Conservation (phyloP, 768 basidiomycete genomes). For the Leccinum sublutescens region DNA sequence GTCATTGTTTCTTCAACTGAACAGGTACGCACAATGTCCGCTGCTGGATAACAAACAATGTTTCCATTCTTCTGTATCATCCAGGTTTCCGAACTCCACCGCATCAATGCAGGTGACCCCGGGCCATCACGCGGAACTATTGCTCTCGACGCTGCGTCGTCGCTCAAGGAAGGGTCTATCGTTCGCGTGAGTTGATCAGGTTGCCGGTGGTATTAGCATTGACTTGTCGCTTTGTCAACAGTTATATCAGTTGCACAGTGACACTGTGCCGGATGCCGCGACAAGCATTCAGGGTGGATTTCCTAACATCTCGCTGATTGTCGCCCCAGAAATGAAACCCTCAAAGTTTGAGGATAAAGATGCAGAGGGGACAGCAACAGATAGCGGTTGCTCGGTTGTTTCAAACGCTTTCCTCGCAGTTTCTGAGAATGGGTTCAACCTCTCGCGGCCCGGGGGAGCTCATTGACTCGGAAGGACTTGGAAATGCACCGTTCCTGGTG, state of each 20-base stretch:
- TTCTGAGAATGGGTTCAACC: conserved; percentile 54
- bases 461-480: conserved; percentile 30
- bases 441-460: conserved; percentile 28
- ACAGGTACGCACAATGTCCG: conserved; percentile 4
- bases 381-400: conserved; percentile 1
- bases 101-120: conserved; percentile 62
- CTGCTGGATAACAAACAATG: not conserved
- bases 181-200: conserved; percentile 45
- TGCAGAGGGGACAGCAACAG: not conserved
- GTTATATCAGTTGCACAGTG: conserved; percentile 43
- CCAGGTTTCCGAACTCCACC: conserved; percentile 49
- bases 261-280: conserved; percentile 1
- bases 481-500: conserved; percentile 44
- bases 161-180: conserved; percentile 46
- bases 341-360: not conserved
- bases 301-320: conserved; percentile 23
- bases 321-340: conserved; percentile 21
- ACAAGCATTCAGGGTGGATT: conserved; percentile 6
- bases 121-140: conserved; percentile 62
- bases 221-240: conserved; percentile 18
- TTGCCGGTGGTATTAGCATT: not conserved
- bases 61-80: not conserved
- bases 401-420: conserved; percentile 40
- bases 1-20: conserved; percentile 26
- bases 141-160: conserved; percentile 53